A percentile compares a stretch with the other conserved stretches of the same genome.
These are phyloP conservation scores for Lindgomyces ingoldianus DNA, from an alignment of 495 filamentous ascomycete genomes.

Conservation along the genomic window DNA sequence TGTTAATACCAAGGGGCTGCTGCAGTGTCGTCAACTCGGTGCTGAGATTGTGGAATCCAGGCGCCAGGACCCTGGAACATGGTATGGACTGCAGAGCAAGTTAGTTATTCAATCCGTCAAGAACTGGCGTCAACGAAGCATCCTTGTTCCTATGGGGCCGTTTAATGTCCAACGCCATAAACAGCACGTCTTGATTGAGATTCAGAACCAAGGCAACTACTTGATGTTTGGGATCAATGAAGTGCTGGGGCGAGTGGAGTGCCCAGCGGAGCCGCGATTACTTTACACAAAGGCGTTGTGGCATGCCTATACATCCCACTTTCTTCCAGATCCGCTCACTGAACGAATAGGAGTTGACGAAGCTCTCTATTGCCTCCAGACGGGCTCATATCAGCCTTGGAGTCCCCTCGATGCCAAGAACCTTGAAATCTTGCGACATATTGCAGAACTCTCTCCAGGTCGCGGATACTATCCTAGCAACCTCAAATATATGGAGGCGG, in stretches of 20 bases:
- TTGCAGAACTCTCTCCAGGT: conserved; percentile 33
- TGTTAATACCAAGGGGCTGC: conserved; percentile 34
- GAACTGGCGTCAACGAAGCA: conserved; percentile 43
- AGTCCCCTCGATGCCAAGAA: conserved; percentile 7
- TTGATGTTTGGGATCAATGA: conserved; percentile 42
- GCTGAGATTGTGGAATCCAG: conserved; percentile 37
- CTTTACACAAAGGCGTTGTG: conserved; percentile 39
- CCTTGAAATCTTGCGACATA: conserved; percentile 7
- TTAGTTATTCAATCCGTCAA: conserved; percentile 48
- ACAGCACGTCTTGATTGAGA: conserved; percentile 43
- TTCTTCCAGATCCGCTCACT: conserved; percentile 42
- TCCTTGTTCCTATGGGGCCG: conserved; percentile 35
- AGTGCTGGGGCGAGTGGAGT: conserved; percentile 40
- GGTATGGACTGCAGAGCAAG: conserved; percentile 53
- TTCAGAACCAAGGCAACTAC: conserved; percentile 40
- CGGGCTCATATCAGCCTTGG: conserved; percentile 37
- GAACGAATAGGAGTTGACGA: conserved; percentile 41
- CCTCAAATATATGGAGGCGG: conserved; percentile 36
- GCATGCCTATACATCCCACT: conserved; percentile 41
- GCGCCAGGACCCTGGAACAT: conserved; percentile 49
- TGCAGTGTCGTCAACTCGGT: conserved; percentile 34
- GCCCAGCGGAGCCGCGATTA: conserved; percentile 38
- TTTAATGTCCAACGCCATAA: conserved; percentile 19
- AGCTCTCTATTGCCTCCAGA: conserved; percentile 33
- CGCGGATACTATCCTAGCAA: conserved; percentile 39